Percentiles rank a stretch among this genome's conserved stretches.
These are phyloP conservation scores for Fusarium multiceps DNA, from an alignment of 2,329 filamentous ascomycete genomes.

Conservation along the genomic window DNA sequence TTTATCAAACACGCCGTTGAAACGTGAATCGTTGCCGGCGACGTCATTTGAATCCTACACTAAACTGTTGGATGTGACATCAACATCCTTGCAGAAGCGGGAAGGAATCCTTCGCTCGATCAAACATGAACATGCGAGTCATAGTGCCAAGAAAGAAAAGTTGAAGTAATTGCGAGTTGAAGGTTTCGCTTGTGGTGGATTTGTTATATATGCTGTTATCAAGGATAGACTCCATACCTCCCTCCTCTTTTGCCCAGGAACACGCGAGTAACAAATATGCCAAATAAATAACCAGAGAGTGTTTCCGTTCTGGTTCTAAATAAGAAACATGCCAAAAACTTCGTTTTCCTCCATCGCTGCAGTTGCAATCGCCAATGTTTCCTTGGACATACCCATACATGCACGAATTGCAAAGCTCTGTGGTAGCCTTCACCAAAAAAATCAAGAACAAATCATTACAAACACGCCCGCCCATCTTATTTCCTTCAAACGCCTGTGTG, in stretches of 20 bases:
- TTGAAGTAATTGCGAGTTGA: neutral
- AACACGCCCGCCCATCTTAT: conserved; percentile 8
- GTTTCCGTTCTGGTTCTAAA: conserved; percentile 15
- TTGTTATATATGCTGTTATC: conserved; percentile 34
- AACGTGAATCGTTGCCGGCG: neutral
- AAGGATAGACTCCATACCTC: conserved; percentile 30
- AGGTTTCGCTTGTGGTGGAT: conserved; percentile 19
- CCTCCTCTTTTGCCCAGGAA: conserved; percentile 6
- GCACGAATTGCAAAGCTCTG: conserved; percentile 3
- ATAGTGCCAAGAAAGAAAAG: neutral
- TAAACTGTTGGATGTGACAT: neutral
- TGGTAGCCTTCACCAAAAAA: conserved; percentile 14
- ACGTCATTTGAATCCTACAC: conserved; percentile 1
- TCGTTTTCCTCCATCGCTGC: conserved; percentile 6
- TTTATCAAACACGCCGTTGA: neutral
- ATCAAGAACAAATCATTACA: conserved; percentile 14
- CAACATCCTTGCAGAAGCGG: neutral
- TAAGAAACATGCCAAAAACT: conserved; percentile 14
- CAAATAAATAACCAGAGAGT: conserved; percentile 21
- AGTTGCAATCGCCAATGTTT: neutral
- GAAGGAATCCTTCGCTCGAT: neutral
- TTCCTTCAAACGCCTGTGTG: conserved; percentile 39
- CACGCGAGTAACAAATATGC: conserved; percentile 7
- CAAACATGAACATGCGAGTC: neutral
- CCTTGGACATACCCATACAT: conserved; percentile 6